Evolutionary conservation across 2,329 filamentous ascomycete species (phyloP).

Genomic region (Fusarium subtropicale): DNA sequence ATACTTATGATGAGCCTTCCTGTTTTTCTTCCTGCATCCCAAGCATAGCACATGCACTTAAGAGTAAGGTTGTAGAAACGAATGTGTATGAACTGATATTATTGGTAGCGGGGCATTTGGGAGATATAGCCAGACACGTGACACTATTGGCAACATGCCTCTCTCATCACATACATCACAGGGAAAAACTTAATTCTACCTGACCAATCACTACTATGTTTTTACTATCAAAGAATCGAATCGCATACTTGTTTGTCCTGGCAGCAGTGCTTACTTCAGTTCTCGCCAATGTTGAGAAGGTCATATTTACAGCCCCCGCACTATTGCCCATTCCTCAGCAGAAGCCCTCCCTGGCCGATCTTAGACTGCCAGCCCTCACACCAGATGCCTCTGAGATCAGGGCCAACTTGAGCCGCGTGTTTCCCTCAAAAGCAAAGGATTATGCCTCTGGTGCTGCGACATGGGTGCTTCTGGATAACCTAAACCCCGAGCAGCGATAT

Average conservation of each 20-base stretch:
- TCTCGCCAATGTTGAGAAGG: conserved; percentile 87
- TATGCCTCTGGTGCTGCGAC: conserved; percentile 70
- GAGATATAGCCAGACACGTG: conserved; percentile 13
- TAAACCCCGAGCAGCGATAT: conserved; percentile 81
- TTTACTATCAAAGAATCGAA: not conserved
- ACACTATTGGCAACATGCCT: conserved; percentile 10
- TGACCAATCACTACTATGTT: conserved; percentile 23
- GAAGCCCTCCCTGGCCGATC: conserved; percentile 58
- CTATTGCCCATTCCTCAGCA: conserved; percentile 63
- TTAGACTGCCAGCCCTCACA: conserved; percentile 74
- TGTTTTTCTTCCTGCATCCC: not conserved
- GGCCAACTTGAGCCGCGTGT: conserved; percentile 73
- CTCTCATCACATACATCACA: not conserved
- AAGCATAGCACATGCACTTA: not conserved
- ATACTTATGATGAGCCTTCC: not conserved
- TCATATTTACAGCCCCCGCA: conserved; percentile 82
- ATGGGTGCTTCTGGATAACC: conserved; percentile 81
- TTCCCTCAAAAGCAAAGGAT: conserved; percentile 64
- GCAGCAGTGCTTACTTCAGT: conserved; percentile 23
- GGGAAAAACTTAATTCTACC: not conserved
- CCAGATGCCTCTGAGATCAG: conserved; percentile 67
- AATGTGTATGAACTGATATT: not conserved
- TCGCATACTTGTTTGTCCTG: conserved; percentile 24
- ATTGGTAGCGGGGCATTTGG: conserved; percentile 14
- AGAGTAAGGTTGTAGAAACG: not conserved